Conservation (phyloP, 2,329 filamentous ascomycete genomes). For the Aspergillus fumigatus region DNA sequence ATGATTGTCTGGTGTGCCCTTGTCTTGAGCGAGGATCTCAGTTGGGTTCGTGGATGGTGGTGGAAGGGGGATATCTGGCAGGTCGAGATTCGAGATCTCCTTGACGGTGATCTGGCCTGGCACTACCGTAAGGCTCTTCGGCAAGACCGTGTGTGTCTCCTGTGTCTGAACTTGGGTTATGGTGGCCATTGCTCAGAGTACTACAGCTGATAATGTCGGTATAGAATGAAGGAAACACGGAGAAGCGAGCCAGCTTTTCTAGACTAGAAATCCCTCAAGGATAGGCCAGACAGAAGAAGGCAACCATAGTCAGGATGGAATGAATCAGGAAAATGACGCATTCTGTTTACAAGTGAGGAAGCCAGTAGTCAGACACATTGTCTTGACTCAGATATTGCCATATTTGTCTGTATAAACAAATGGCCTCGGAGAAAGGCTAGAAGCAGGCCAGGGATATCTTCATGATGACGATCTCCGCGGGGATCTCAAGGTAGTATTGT, state of each 20-base stretch:
- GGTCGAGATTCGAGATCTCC: conserved; percentile 18
- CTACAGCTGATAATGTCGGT: not conserved
- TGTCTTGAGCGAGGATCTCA: conserved; percentile 66
- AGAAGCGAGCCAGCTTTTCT: not conserved
- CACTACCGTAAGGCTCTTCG: conserved; percentile 16
- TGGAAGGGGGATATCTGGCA: conserved; percentile 59
- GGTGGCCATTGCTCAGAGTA: conserved; percentile 20
- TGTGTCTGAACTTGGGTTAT: conserved; percentile 21
- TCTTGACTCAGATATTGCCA: not conserved
- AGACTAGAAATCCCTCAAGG: not conserved
- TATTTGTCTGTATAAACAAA: not conserved
- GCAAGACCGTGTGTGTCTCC: conserved; percentile 15
- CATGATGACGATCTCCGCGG: not conserved
- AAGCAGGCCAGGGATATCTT: not conserved
- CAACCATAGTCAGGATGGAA: not conserved
- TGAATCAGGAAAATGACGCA: not conserved
- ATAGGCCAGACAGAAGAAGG: not conserved
- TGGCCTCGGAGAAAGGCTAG: not conserved
- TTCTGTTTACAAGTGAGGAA: not conserved
- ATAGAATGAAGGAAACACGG: not conserved
- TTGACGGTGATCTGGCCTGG: conserved; percentile 21
- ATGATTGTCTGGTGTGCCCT: conserved; percentile 77
- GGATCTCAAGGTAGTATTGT: not conserved
- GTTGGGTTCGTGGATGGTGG: conserved; percentile 56
- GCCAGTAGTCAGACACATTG: not conserved